Evolutionary conservation across 352 stramenopile genomes (phyloP), one percentile per base, ranked within the genome.

Genomic region (Phytophthora cactorum): DNA sequence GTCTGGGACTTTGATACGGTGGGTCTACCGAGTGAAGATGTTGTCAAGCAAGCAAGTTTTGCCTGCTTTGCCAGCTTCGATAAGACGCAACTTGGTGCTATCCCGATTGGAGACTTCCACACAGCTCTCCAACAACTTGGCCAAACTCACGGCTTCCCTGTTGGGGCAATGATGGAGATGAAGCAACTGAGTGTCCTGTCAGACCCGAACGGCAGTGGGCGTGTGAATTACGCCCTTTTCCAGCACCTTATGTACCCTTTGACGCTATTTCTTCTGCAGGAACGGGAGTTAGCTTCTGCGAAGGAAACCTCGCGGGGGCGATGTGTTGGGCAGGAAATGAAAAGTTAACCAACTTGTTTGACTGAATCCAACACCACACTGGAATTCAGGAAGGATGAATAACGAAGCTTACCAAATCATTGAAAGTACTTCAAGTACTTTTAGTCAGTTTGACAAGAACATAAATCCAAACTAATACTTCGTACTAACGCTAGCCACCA

Each of bases 151-250:
- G 38, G 32, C 2, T 56, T 78, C 25, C 49, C 66, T 7, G 46
- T 88, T 9, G 63, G 77, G 15, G 65, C 54, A 6, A 36, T 32
- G 4, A 41, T 43, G 2, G 73, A 77, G 29, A 57, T 74, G 31
- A 67, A 66, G 4, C 66, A 78, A 49, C 59, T 89, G 2, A 74
- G 63, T 22, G 78, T 61, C 2, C 43, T 88, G 15, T 81, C 74
- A 0, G 81, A 92, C 47, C 67, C 74, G 3, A 73, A 75, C n/a
- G 68, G 73, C 11, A 77, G 68, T 9, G 81, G 81, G 9, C 80
- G 84, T 44, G 84, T 90, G 41, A 88, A 88, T 68, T 89, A 88
- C 45, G 61, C 70, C 29, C 72, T 67, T 57, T 89, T 89, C 34
- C 70, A 88, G 49, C 80, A 90, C 50, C 62, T 85, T 4, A 53